These are phyloP conservation scores for Fonsecaea pedrosoi DNA, from an alignment of 2,329 filamentous ascomycete genomes.

Conservation along the genomic window DNA sequence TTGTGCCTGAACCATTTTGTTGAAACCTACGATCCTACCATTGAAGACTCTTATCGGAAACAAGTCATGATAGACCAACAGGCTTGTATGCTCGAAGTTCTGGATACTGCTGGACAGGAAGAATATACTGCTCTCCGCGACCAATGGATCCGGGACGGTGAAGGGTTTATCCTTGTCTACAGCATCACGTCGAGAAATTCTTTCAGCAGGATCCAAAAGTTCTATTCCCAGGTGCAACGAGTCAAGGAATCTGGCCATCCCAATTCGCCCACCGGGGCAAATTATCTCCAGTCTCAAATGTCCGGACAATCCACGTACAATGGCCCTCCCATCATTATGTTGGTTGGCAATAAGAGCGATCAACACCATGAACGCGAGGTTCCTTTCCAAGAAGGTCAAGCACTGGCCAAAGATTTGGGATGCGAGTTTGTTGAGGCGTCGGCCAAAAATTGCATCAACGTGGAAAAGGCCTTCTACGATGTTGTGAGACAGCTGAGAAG, in stretches of 20 bases:
- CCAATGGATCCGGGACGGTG: slow-evolving; percentile 97
- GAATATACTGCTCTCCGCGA: slow-evolving; percentile 96
- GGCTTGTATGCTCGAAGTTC: slow-evolving; percentile 95
- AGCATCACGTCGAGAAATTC: slow-evolving; percentile 97
- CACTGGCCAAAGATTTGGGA: slow-evolving; percentile 85
- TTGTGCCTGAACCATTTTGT: slow-evolving; percentile 98
- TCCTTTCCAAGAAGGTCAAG: slow-evolving; percentile 93
- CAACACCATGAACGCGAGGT: slow-evolving; percentile 94
- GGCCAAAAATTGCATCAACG: slow-evolving; percentile 97
- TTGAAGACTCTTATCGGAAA: slow-evolving; percentile 72
- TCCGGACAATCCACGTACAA: slow-evolving; percentile 53
- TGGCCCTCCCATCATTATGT: slow-evolving; percentile 84
- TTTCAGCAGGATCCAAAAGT: slow-evolving; percentile 91
- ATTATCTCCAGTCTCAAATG: slow-evolving; percentile 58
- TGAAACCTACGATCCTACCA: slow-evolving; percentile 79
- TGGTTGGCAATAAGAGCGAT: slow-evolving; percentile 98
- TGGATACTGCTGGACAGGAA: slow-evolving; percentile 97
- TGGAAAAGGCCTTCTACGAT: slow-evolving; percentile 98
- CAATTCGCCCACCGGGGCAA: slow-evolving; percentile 59
- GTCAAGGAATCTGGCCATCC: slow-evolving; percentile 83
- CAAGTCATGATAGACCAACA: slow-evolving; percentile 86
- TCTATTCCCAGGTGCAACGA: slow-evolving; percentile 95
- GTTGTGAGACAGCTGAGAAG: slow-evolving; percentile 89
- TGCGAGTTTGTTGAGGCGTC: slow-evolving; percentile 98
- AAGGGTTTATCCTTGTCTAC: slow-evolving; percentile 97